A percentile compares a stretch with the other conserved stretches of the same genome.
phyloP scores from a whole-genome alignment of 208 protist species.

The Trypanosoma brucei region DNA sequence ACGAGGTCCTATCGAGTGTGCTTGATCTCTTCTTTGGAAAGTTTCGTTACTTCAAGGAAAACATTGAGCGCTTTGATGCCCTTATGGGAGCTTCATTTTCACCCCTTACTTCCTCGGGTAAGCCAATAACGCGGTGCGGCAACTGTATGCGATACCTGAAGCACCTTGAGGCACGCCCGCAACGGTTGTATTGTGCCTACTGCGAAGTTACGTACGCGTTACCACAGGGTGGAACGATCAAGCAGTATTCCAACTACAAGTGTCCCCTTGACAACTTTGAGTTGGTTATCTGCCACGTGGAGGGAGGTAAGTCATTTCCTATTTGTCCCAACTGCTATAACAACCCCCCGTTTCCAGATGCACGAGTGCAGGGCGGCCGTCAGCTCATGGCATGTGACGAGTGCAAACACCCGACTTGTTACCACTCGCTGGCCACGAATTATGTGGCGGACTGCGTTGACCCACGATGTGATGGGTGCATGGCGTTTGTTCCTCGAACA shows the following conservation, averaged over 20 bases:
- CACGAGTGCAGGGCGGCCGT: slow-evolving; percentile 7
- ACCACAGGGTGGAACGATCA: slow-evolving; percentile 83
- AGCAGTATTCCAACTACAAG: slow-evolving; percentile 76
- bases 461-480: slow-evolving; percentile 58
- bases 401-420: slow-evolving; percentile 91
- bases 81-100: slow-evolving; percentile 94
- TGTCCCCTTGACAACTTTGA: slow-evolving; percentile 94
- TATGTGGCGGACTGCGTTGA: slow-evolving; percentile 87
- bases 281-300: slow-evolving; percentile 87
- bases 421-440: slow-evolving; percentile 82
- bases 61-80: slow-evolving; percentile 91
- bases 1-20: slow-evolving; percentile 78
- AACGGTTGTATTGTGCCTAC: slow-evolving; percentile 91
- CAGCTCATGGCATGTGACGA: slow-evolving; percentile 87
- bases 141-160: slow-evolving; percentile 92
- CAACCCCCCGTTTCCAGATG: slow-evolving; percentile 90
- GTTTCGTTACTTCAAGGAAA: slow-evolving; percentile 88
- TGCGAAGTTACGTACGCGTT: slow-evolving; percentile 92
- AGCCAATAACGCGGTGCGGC: slow-evolving; percentile 87
- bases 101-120: slow-evolving; percentile 64
- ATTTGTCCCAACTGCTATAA: slow-evolving; percentile 95
- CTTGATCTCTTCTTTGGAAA: slow-evolving; percentile 86
- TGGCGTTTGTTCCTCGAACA: slow-evolving; percentile 84
- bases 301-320: slow-evolving; percentile 84
- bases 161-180: slow-evolving; percentile 74